Base-by-base conservation (phyloP, 768 basidiomycete genomes). In the Hebeloma cylindrosporum region DNA sequence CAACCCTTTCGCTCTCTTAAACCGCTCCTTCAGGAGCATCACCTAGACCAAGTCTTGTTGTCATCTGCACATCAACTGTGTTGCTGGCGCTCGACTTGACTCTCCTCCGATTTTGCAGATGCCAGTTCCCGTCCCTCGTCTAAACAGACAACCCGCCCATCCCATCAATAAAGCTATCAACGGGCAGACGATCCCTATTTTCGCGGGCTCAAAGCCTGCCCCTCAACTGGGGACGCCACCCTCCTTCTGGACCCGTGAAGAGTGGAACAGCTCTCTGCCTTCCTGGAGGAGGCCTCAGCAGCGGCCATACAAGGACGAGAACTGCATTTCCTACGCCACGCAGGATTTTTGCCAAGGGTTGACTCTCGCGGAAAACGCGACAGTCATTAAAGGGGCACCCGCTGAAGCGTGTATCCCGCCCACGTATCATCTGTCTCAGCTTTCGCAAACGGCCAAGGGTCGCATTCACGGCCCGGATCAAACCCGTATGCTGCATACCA, bases 341-440 rank as follows among this genome's bases (percentile, higher is more conserved):
- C 78, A 73, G 82, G 75, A 69, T 85, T 86, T 86, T 87, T 60
- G 64, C 48, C 66, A 64, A 67, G 85, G 85, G 85, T 88, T 88
- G 79, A 73, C 77, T 65, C 71, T 66, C 70, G 82, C 85, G 83
- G 81, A 63, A 63, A 79, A 85, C 86, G 83, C 83, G 71, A 63
- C 76, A 60, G 83, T 80, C 71, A 87, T 85, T 85, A 88, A 88
- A 86, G 86, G 86, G 80, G 61, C 76, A 67, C 83, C 70, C 82
- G 84, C 83, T 78, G 75, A 88, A 78, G 82, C 83, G 81, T 82
- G 83, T 73, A 76, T 82, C 82, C 84, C 85, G 84, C 87, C 87
- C 86, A 67, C 73, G 63, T 64, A 61, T 53, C 60, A 63, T 53
- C 49, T 67, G 25, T 18, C 45, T n/a, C 28, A 26, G n/a, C 13